Percentiles rank a stretch among this genome's conserved stretches.
Conservation (phyloP, 129 eudicot genomes). For the Artemisia annua region DNA sequence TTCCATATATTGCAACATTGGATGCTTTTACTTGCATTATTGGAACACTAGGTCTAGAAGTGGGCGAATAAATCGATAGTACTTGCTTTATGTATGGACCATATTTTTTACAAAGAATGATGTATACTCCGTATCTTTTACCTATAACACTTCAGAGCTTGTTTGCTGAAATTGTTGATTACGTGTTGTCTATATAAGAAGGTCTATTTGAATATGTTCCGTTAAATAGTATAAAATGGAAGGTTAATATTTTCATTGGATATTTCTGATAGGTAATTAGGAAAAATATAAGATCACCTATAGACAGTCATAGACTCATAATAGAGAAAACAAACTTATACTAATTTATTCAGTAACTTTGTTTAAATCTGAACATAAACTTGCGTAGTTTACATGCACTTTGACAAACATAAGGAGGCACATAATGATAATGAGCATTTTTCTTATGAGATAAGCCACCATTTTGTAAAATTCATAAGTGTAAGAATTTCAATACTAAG, state of each 20-base stretch:
- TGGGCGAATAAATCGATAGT: constrained; percentile 9
- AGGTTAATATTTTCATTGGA: no score
- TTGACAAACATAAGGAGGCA: no score
- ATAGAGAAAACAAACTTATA: background rate
- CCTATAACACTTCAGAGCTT: background rate
- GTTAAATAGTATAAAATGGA: background rate
- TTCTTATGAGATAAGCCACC: no score
- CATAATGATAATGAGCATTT: no score
- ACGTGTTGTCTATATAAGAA: background rate
- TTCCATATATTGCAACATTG: constrained; percentile 23
- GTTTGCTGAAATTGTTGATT: background rate
- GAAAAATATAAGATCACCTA: no score
- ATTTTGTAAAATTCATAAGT: no score
- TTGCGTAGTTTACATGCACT: background rate
- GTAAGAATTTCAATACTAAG: no score
- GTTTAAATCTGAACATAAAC: background rate
- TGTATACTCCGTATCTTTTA: background rate
- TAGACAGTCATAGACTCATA: no score
- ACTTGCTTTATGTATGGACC: constrained; percentile 21
- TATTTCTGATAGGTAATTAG: no score
- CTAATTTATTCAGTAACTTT: background rate
- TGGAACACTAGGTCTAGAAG: constrained; percentile 9
- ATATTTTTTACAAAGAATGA: background rate
- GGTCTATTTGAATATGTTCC: background rate
- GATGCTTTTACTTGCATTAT: constrained; percentile 33